Conservation (phyloP, 495 filamentous ascomycete genomes). For the Tirmania nivea region DNA sequence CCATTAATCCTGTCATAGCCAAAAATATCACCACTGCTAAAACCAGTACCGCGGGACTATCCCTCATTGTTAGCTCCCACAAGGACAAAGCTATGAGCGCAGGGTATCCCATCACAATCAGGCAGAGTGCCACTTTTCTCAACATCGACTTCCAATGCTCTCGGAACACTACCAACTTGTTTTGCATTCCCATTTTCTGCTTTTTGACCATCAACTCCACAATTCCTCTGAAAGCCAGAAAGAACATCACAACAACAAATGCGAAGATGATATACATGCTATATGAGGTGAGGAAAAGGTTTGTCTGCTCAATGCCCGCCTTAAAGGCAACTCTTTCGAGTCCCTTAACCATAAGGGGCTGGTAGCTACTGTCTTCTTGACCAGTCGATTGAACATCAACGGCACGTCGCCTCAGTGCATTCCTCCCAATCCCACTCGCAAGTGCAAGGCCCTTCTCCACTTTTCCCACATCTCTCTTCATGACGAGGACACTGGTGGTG, state of each 20-base stretch:
- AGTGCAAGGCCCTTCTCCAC: not conserved
- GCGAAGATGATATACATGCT: conserved; percentile 52
- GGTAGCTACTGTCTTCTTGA: not conserved
- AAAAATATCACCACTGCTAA: conserved; percentile 72
- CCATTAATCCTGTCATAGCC: conserved; percentile 48
- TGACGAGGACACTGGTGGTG: conserved; percentile 44
- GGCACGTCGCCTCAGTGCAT: not conserved
- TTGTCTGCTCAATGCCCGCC: conserved; percentile 62
- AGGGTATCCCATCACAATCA: conserved; percentile 72
- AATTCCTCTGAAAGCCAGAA: conserved; percentile 40
- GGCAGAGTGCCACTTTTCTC: conserved; percentile 68
- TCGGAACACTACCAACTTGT: conserved; percentile 77
- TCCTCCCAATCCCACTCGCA: not conserved
- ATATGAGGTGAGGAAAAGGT: conserved; percentile 87
- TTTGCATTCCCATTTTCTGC: conserved; percentile 46
- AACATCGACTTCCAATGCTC: conserved; percentile 46
- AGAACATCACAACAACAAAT: conserved; percentile 43
- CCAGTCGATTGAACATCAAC: not conserved
- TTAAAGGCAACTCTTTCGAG: conserved; percentile 73
- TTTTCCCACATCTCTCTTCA: conserved; percentile 38
- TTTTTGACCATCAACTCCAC: conserved; percentile 44
- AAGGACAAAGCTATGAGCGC: conserved; percentile 70
- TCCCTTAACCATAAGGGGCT: conserved; percentile 40
- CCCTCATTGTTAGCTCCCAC: conserved; percentile 70
- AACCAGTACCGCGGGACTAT: conserved; percentile 72